Percentiles rank a stretch among this genome's conserved stretches.
These are phyloP conservation scores for Gymnopilus junonius DNA, from an alignment of 768 basidiomycete genomes.

Conservation along the genomic window DNA sequence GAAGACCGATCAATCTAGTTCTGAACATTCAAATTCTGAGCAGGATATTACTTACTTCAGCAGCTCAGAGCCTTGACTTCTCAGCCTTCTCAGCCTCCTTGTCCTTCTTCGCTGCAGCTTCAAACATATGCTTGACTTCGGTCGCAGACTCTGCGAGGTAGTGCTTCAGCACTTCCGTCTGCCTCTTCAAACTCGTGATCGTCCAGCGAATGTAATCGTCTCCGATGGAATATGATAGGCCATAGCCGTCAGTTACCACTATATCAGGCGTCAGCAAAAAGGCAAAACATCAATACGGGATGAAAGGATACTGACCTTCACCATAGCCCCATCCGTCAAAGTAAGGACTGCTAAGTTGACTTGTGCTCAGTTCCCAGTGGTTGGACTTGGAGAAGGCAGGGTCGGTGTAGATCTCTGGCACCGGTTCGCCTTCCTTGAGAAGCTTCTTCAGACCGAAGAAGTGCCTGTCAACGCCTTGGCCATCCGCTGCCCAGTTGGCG, in stretches of 20 bases:
- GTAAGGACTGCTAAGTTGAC: conserved; percentile 79
- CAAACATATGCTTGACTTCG: conserved; percentile 78
- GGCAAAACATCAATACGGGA: not conserved
- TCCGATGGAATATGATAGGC: conserved; percentile 89
- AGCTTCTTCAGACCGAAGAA: conserved; percentile 92
- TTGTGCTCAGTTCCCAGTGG: conserved; percentile 95
- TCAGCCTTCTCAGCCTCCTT: conserved; percentile 36
- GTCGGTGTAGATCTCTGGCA: conserved; percentile 80
- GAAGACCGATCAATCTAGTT: not conserved
- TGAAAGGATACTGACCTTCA: conserved; percentile 61
- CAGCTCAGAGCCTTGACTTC: conserved; percentile 22
- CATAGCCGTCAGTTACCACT: conserved; percentile 94
- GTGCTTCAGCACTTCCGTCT: conserved; percentile 60
- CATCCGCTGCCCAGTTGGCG: conserved; percentile 90
- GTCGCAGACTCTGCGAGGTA: conserved; percentile 83
- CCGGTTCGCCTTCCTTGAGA: conserved; percentile 68
- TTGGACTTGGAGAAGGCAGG: conserved; percentile 65
- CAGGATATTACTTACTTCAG: no score
- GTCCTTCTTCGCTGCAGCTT: conserved; percentile 56
- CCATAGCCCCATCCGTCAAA: conserved; percentile 98
- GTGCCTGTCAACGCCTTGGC: conserved; percentile 94
- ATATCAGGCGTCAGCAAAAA: not conserved
- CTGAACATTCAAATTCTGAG: no score
- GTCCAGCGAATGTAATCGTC: conserved; percentile 89
- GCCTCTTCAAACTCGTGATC: conserved; percentile 72